A percentile compares a stretch with the other conserved stretches of the same genome.
Conservation (phyloP, 306 rosid species). For the Cicer judaicum region DNA sequence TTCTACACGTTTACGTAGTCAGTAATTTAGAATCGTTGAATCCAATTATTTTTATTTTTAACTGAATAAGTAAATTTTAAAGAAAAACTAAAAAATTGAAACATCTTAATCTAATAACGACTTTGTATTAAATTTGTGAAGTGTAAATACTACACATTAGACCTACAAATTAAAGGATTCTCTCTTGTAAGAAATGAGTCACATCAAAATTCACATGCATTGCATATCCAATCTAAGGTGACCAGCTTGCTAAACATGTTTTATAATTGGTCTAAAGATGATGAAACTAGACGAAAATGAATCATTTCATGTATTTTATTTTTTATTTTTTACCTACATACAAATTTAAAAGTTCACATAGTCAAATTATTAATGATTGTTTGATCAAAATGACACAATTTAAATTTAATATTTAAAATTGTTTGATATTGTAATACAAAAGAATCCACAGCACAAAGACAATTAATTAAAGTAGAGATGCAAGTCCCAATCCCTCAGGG, state of each 20-base stretch:
- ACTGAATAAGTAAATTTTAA: too few relatives aligned
- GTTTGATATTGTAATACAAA: too few relatives aligned
- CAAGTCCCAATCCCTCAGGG: slow-evolving; percentile 41
- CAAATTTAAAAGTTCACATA: too few relatives aligned
- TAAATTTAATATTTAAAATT: too few relatives aligned
- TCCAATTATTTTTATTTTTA: too few relatives aligned
- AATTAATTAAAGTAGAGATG: neutral
- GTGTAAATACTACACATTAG: neutral
- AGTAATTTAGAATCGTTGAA: too few relatives aligned
- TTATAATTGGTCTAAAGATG: slow-evolving; percentile 29
- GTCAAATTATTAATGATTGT: too few relatives aligned
- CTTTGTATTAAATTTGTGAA: neutral
- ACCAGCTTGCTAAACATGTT: slow-evolving; percentile 11
- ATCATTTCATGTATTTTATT: neutral
- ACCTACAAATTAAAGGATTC: neutral
- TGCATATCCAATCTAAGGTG: slow-evolving; percentile 36
- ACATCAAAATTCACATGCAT: slow-evolving; percentile 19
- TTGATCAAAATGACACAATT: too few relatives aligned
- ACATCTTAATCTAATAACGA: too few relatives aligned
- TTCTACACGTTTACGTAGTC: too few relatives aligned
- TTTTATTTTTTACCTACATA: neutral
- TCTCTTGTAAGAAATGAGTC: neutral
- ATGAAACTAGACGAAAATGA: neutral
- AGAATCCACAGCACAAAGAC: too few relatives aligned
- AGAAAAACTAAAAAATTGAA: too few relatives aligned